Evolutionary conservation across 2,329 filamentous ascomycete species (phyloP).

Genomic region (Ampelomyces quisqualis): DNA sequence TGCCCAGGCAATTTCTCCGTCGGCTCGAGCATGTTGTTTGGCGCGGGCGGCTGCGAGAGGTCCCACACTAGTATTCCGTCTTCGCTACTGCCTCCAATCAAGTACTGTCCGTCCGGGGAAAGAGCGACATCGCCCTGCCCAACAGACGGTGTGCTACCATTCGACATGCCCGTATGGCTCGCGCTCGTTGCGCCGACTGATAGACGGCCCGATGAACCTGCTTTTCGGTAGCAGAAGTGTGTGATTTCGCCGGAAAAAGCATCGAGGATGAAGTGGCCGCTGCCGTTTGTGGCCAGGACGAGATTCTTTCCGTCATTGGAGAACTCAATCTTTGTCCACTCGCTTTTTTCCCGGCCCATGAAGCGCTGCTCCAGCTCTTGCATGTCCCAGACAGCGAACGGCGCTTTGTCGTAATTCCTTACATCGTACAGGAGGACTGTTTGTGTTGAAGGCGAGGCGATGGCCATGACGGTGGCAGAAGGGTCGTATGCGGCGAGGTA

Average conservation of each 20-base stretch:
- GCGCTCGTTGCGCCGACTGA: slow-evolving; percentile 48
- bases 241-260: slow-evolving; percentile 81
- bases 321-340: slow-evolving; percentile 92
- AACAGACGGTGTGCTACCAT: slow-evolving; percentile 36
- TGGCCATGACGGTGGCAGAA: slow-evolving; percentile 85
- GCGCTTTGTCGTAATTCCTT: slow-evolving; percentile 88
- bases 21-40: slow-evolving; percentile 63
- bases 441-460: slow-evolving; percentile 78
- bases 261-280: slow-evolving; percentile 89
- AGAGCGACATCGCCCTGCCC: slow-evolving; percentile 79
- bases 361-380: slow-evolving; percentile 59
- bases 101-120: slow-evolving; percentile 82
- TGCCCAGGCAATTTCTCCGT: slow-evolving; percentile 63
- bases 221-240: slow-evolving; percentile 63
- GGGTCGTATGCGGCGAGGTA: slow-evolving; percentile 89
- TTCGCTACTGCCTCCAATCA: slow-evolving; percentile 73
- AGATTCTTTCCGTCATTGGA: slow-evolving; percentile 92
- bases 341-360: slow-evolving; percentile 51
- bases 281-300: slow-evolving; percentile 78
- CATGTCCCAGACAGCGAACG: slow-evolving; percentile 84
- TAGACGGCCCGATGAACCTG: slow-evolving; percentile 48
- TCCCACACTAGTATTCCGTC: slow-evolving; percentile 87
- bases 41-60: slow-evolving; percentile 54
- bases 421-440: slow-evolving; percentile 87
- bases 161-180: slow-evolving; percentile 54